Percentiles rank a stretch among this genome's conserved stretches.
phyloP scores from a whole-genome alignment of 208 protist genomes.

The Leishmania mexicana region DNA sequence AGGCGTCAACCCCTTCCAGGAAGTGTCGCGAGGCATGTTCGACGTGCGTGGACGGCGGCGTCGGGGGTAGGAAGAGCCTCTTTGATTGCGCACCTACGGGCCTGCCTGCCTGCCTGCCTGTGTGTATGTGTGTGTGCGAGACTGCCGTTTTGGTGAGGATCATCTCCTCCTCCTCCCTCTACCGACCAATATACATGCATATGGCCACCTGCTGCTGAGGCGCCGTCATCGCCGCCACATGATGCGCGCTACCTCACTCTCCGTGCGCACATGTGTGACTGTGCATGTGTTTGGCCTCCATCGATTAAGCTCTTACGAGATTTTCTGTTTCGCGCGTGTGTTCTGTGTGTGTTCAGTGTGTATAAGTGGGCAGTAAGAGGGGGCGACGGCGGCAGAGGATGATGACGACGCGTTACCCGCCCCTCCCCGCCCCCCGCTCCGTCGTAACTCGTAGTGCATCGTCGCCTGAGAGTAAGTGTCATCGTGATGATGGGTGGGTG shows the following conservation, averaged over 20 bases:
- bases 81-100: too few species aligned
- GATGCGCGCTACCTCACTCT: not conserved
- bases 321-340: not conserved
- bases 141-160: not conserved
- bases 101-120: too few species aligned
- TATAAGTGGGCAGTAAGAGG: not conserved
- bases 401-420: not conserved
- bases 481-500: not conserved
- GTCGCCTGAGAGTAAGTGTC: not conserved
- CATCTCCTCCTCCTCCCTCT: not conserved
- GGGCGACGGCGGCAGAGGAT: not conserved
- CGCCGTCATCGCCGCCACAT: not conserved
- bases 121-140: not conserved
- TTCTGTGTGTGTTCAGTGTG: not conserved
- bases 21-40: slow-evolving; percentile 41
- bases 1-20: slow-evolving; percentile 56
- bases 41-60: slow-evolving; percentile 42
- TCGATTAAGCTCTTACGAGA: not conserved
- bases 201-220: not conserved
- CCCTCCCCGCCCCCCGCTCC: not conserved
- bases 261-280: not conserved
- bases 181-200: not conserved
- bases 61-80: slow-evolving; percentile 6
- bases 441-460: not conserved
- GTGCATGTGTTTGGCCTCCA: too few species aligned